Evolutionary conservation across 352 stramenopile species (phyloP).

Genomic region (Phytopythium helicoides): DNA sequence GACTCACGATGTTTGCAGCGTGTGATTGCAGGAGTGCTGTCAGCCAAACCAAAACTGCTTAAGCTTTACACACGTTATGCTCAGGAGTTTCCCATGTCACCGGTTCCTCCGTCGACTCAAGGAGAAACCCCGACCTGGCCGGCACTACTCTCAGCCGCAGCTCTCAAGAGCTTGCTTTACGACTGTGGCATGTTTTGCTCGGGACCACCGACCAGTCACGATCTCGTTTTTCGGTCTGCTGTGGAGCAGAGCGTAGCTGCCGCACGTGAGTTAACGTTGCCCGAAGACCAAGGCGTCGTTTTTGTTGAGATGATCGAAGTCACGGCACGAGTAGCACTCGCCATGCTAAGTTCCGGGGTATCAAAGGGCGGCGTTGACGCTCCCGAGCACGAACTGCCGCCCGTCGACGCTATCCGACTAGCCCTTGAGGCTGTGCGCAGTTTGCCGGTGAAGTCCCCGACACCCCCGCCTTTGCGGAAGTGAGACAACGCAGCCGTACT

Average conservation of each 20-base stretch:
- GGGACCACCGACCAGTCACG: conserved; percentile 50
- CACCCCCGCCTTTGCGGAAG: conserved; percentile 21
- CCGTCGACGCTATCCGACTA: conserved; percentile 71
- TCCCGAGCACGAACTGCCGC: conserved; percentile 53
- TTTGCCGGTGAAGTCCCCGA: conserved; percentile 28
- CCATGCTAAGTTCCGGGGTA: conserved; percentile 25
- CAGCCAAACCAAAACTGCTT: conserved; percentile 68
- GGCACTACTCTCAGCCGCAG: conserved; percentile 33
- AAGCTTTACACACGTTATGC: conserved; percentile 75
- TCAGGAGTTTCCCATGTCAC: conserved; percentile 21
- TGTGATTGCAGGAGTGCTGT: conserved; percentile 66
- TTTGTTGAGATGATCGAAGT: conserved; percentile 80
- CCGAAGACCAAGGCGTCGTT: conserved; percentile 49
- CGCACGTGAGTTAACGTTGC: conserved; percentile 25
- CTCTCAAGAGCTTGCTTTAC: conserved; percentile 66
- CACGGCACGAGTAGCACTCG: conserved; percentile 54
- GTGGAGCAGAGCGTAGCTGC: conserved; percentile 66
- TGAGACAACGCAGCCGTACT: conserved; percentile 4
- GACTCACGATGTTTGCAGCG: conserved; percentile 26
- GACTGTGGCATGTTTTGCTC: conserved; percentile 78
- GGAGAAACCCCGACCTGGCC: neutral
- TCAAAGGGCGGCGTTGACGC: neutral
- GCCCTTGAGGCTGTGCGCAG: conserved; percentile 69
- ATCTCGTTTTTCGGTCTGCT: conserved; percentile 52
- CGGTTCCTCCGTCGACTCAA: conserved; percentile 1